Base-by-base conservation (phyloP, 306 rosid species). In the Prunus campanulata region DNA sequence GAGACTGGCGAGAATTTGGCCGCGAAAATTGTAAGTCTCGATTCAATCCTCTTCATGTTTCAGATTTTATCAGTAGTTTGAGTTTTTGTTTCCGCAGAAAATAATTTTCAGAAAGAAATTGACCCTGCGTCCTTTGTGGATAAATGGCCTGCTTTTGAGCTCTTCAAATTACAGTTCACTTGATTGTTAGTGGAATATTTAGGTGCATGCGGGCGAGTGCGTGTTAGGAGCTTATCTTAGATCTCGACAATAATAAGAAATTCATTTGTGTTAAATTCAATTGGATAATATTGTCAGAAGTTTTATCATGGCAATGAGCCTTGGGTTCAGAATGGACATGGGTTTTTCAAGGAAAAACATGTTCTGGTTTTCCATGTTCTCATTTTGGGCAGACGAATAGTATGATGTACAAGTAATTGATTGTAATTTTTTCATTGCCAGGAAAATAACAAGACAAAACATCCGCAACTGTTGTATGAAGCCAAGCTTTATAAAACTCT, bases 361-460 rank as follows among this genome's bases (percentile, higher is more conserved):
- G 22, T 63, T 63, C 13, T 29, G 6, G 11, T 30, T 4, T 63
- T 29, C 11, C 22, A 29, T 30, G 22, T 63, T 63, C 46, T 16
- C 46, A 16, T 15, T 63, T 63, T 29, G 3, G 67, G 68, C 2
- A 15, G 68, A 30, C 46, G 46, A 35, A 65, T 32, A 10, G 25
- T 8, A 19, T 19, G 50, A 19, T 65, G 50, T 19, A 0, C 16
- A 6, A 19, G 15, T 27, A 3, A 13, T 42, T 20, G 52, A 42
- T 61, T 73, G 16, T 74, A 50, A 27, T 51, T 16, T 20, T 8
- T 71, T 25, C n/a, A 15, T 25, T 46, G 59, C 60, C 75, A 90
- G 94, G 94, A 90, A 57, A 87, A 59, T 85, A 88, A 79, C 82
- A 90, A 75, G 77, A 86, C 94, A 44, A 90, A 80, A 67, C 94